These are phyloP conservation scores for Microglena sp. DNA, from an alignment of 139 green algal species.

Conservation along the genomic window DNA sequence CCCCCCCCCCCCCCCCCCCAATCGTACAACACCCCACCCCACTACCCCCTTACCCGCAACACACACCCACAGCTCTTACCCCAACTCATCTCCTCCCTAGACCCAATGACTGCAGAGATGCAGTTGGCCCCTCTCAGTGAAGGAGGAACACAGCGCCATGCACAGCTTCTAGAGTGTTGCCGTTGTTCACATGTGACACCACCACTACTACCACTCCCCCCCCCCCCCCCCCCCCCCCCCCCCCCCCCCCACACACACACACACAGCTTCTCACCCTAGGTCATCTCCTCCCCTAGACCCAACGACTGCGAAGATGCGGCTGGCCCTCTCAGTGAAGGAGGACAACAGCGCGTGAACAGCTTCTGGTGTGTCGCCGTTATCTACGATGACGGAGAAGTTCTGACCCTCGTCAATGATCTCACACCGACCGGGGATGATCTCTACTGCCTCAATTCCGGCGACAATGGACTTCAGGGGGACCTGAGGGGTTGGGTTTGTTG, in stretches of 20 bases:
- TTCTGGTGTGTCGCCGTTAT: conserved; percentile 76
- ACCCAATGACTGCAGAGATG: no score
- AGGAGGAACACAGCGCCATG: no score
- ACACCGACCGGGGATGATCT: conserved; percentile 32
- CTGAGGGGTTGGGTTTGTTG: conserved; percentile 27
- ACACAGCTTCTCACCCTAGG: conserved; percentile 21
- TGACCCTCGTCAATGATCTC: conserved; percentile 84
- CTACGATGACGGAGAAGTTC: conserved; percentile 85
- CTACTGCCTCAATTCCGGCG: conserved; percentile 73
- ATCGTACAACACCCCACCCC: no score
- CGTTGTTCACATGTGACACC: no score
- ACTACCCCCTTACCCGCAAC: no score
- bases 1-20: no score
- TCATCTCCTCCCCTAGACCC: conserved; percentile 67
- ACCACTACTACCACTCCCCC: no score
- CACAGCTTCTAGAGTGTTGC: no score
- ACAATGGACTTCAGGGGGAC: conserved; percentile 55
- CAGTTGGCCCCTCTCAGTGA: no score
- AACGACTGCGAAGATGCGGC: conserved; percentile 77
- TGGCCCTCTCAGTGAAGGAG: conserved; percentile 29
- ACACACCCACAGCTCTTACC: no score
- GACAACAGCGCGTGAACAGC: conserved; percentile 49
- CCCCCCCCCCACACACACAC: background rate
- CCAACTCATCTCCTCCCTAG: no score
- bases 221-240: background rate